Evolutionary conservation across 495 filamentous ascomycete species (phyloP).

Genomic region (Xylaria acuta): DNA sequence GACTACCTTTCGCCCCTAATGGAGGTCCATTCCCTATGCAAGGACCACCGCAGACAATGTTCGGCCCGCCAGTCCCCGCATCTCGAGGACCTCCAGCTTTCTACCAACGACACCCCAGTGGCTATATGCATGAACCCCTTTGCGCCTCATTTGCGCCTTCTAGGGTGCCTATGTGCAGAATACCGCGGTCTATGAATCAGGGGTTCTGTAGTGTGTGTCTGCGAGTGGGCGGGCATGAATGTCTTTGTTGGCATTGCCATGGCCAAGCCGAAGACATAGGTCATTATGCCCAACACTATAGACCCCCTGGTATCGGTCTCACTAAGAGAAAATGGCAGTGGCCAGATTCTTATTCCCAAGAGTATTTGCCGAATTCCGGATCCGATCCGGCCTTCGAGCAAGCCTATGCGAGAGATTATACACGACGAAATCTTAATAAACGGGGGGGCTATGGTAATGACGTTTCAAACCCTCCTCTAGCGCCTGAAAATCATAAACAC

Average conservation of each 20-base stretch:
- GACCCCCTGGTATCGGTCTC: not conserved
- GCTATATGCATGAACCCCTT: not conserved
- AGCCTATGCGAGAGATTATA: not conserved
- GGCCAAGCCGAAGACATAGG: not conserved
- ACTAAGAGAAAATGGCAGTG: not conserved
- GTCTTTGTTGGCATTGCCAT: not conserved
- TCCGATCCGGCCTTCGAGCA: not conserved
- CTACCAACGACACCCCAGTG: not conserved
- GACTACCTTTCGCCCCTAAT: not conserved
- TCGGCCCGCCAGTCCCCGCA: not conserved
- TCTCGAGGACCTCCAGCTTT: not conserved
- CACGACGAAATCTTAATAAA: not conserved
- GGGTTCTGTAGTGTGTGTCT: too few species aligned
- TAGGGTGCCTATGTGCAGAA: not conserved
- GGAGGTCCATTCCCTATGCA: not conserved
- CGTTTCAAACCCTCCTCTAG: not conserved
- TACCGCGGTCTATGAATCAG: not conserved
- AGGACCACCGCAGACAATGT: not conserved
- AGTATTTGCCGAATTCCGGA: not conserved
- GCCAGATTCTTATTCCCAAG: not conserved
- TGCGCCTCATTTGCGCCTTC: not conserved
- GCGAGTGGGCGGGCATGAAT: not conserved
- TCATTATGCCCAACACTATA: not conserved
- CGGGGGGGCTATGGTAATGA: not conserved
- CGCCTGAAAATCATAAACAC: not conserved